Conservation (phyloP, 805 yeast genomes). For the Ogataea pilisensis region DNA sequence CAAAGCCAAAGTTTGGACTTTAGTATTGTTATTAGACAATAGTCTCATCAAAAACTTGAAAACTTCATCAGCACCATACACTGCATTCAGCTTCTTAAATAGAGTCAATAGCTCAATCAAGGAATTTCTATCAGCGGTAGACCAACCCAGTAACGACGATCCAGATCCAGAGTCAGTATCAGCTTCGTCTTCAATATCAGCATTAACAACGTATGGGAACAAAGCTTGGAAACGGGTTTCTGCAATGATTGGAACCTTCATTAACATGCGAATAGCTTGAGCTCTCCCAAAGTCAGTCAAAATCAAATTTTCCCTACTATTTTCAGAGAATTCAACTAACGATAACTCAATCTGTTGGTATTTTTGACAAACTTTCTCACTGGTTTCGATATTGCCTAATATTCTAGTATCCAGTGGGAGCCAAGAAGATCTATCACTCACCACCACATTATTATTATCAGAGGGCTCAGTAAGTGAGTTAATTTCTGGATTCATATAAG, state of each 20-base stretch:
- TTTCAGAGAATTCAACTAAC: conserved; percentile 35
- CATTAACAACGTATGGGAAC: conserved; percentile 52
- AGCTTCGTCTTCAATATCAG: conserved; percentile 29
- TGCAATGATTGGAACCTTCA: conserved; percentile 58
- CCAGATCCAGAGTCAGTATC: conserved; percentile 23
- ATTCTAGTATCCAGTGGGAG: conserved; percentile 44
- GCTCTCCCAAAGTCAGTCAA: conserved; percentile 47
- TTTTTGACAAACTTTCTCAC: conserved; percentile 25
- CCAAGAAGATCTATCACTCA: conserved; percentile 31
- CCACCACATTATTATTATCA: too few relatives aligned
- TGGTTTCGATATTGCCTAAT: conserved; percentile 34
- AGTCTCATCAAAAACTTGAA: conserved; percentile 48
- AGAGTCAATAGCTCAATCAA: conserved; percentile 59
- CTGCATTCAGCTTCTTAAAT: conserved; percentile 59
- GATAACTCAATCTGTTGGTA: conserved; percentile 35
- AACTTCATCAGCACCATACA: conserved; percentile 50
- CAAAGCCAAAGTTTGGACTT: conserved; percentile 70
- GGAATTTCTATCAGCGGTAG: conserved; percentile 46
- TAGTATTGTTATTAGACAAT: conserved; percentile 56
- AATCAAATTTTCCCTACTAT: conserved; percentile 32
- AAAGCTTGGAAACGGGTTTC: conserved; percentile 57
- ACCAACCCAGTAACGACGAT: conserved; percentile 23
- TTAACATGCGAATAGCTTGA: conserved; percentile 55
- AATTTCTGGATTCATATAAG: conserved; percentile 17
- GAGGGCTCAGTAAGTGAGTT: conserved; percentile 6